Conservation (phyloP, 768 basidiomycete genomes). For the Tricholoma bakamatsutake region DNA sequence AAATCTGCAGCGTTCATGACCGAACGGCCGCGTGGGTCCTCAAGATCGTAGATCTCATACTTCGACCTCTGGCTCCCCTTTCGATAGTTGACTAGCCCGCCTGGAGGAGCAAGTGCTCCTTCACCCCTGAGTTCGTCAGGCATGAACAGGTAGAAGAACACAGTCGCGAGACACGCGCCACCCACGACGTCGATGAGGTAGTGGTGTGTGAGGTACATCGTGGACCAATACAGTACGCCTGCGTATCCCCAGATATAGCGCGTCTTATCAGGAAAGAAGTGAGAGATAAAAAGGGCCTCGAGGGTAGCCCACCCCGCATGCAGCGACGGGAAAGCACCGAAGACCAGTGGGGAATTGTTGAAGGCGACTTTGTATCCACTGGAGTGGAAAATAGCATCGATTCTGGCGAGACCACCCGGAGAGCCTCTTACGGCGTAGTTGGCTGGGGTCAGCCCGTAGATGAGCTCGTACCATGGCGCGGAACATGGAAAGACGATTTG, state of each 20-base stretch:
- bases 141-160: conserved; percentile 84
- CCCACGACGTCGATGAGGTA: conserved; percentile 98
- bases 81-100: conserved; percentile 13
- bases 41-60: conserved; percentile 75
- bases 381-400: conserved; percentile 80
- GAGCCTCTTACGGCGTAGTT: conserved; percentile 91
- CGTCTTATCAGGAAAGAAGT: conserved; percentile 82
- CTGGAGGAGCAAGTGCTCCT: conserved; percentile 45
- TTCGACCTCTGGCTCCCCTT: conserved; percentile 40
- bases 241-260: conserved; percentile 78
- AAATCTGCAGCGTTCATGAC: conserved; percentile 46
- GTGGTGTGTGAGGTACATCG: conserved; percentile 98
- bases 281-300: conserved; percentile 87
- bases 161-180: conserved; percentile 85
- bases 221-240: conserved; percentile 89
- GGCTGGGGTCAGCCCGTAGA: conserved; percentile 93
- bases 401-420: conserved; percentile 86
- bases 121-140: conserved; percentile 69
- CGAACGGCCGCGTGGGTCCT: conserved; percentile 43
- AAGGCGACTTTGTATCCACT: conserved; percentile 76
- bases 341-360: conserved; percentile 85
- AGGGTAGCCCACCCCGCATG: conserved; percentile 90
- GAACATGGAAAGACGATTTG: conserved; percentile 91
- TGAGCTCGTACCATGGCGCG: conserved; percentile 96
- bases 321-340: conserved; percentile 94